Conservation (phyloP, 2,329 filamentous ascomycete genomes). For the Ophiosphaerella narmari region DNA sequence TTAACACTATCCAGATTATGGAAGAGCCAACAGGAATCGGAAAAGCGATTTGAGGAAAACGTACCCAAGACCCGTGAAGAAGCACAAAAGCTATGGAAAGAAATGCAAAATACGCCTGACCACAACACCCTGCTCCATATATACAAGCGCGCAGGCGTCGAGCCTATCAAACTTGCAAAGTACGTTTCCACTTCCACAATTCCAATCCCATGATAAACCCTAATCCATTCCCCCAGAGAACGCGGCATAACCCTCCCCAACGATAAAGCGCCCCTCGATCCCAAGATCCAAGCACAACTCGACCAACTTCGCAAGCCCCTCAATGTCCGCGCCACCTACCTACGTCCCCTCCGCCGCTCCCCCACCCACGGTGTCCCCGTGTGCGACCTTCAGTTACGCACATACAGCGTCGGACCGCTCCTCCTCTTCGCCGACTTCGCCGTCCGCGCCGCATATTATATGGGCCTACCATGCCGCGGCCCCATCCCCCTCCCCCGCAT, state of each 20-base stretch:
- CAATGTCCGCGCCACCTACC: conserved; percentile 82
- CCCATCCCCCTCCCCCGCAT: conserved; percentile 85
- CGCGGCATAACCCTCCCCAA: conserved; percentile 38
- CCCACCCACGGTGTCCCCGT: conserved; percentile 78
- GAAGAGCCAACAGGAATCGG: conserved; percentile 29
- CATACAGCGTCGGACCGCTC: conserved; percentile 85
- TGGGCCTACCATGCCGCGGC: conserved; percentile 82
- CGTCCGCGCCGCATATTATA: conserved; percentile 90
- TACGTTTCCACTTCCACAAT: conserved; percentile 11
- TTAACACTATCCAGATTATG: conserved; percentile 28
- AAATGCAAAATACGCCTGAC: conserved; percentile 37
- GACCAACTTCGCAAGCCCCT: conserved; percentile 59
- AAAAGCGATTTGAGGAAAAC: conserved; percentile 21
- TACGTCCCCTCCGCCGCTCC: conserved; percentile 78
- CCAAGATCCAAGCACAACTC: conserved; percentile 36
- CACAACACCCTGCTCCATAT: conserved; percentile 34
- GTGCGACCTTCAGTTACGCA: conserved; percentile 90
- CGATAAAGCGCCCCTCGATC: conserved; percentile 34
- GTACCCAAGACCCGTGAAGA: conserved; percentile 39
- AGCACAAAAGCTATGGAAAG: conserved; percentile 33
- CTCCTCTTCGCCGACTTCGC: conserved; percentile 96
- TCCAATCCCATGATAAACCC: conserved; percentile 5
- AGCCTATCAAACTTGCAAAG: conserved; percentile 44
- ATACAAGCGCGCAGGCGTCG: conserved; percentile 39
- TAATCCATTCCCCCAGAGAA: conserved; percentile 25